Conservation (phyloP, 2,329 filamentous ascomycete species). For the Colletotrichum higginsianum region DNA sequence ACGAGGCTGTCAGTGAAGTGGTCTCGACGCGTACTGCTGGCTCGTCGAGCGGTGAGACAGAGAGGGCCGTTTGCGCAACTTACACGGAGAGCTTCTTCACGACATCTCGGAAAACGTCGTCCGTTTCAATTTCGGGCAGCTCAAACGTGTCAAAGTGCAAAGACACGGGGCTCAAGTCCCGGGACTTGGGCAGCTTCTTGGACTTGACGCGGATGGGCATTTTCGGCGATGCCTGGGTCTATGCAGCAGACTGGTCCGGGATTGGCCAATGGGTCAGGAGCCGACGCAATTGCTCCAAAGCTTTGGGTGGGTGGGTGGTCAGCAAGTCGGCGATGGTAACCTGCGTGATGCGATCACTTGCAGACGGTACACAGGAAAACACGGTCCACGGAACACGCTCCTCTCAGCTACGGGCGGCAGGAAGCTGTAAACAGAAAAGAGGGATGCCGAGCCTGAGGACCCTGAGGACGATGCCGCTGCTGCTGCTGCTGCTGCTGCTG, state of each 20-base stretch:
- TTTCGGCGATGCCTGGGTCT: slow-evolving; percentile 10
- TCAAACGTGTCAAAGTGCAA: slow-evolving; percentile 52
- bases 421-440: slow-evolving; percentile 22
- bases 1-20: slow-evolving; percentile 38
- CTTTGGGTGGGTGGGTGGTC: slow-evolving; percentile 6
- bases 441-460: slow-evolving; percentile 32
- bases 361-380: slow-evolving; percentile 6
- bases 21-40: background rate
- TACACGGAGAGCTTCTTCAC: slow-evolving; percentile 78
- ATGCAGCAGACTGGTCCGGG: slow-evolving; percentile 4
- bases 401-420: background rate
- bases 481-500: slow-evolving; percentile 7
- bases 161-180: slow-evolving; percentile 55
- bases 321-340: slow-evolving; percentile 9
- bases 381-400: background rate
- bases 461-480: slow-evolving; percentile 25
- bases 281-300: background rate
- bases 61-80: slow-evolving; percentile 44
- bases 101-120: slow-evolving; percentile 74
- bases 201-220: slow-evolving; percentile 58
- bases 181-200: slow-evolving; percentile 49
- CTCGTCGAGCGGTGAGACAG: background rate
- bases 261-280: slow-evolving; percentile 24
- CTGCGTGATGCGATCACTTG: slow-evolving; percentile 7
- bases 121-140: slow-evolving; percentile 70